phyloP scores from a whole-genome alignment of 1,284 basidiomycete species.

The Dichomitus squalens region DNA sequence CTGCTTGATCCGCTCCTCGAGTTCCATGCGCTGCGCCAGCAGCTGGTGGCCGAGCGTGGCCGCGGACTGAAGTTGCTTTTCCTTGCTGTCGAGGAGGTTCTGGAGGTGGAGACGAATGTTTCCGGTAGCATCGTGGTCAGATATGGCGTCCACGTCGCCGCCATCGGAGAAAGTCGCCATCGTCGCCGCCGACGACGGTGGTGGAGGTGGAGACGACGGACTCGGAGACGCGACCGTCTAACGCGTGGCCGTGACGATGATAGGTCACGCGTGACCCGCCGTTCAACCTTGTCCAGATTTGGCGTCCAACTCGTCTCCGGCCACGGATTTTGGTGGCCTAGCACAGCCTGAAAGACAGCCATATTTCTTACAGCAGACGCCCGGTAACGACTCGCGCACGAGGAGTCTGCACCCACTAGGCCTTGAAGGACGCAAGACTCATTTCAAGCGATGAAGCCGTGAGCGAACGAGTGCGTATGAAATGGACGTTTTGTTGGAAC shows the following conservation, averaged over 20 bases:
- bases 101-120: slow-evolving; percentile 80
- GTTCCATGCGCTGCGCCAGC: slow-evolving; percentile 87
- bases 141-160: slow-evolving; percentile 30
- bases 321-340: too few species aligned
- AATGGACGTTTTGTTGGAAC: too few species aligned
- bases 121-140: slow-evolving; percentile 49
- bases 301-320: neutral
- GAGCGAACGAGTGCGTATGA: too few species aligned
- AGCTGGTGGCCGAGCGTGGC: slow-evolving; percentile 90
- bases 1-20: slow-evolving; percentile 83
- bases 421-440: too few species aligned
- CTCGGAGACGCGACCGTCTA: neutral
- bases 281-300: neutral
- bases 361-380: too few species aligned
- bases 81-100: slow-evolving; percentile 82
- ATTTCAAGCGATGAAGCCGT: too few species aligned
- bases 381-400: too few species aligned
- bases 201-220: slow-evolving; percentile 17
- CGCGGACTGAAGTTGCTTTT: slow-evolving; percentile 87
- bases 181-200: slow-evolving; percentile 30
- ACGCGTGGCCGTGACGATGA: neutral
- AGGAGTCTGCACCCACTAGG: too few species aligned
- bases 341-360: too few species aligned
- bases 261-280: neutral
- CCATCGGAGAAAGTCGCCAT: slow-evolving; percentile 42